A percentile compares a stretch with the other conserved stretches of the same genome.
Conservation (phyloP, 768 basidiomycete genomes). For the Auriculariales sp. region DNA sequence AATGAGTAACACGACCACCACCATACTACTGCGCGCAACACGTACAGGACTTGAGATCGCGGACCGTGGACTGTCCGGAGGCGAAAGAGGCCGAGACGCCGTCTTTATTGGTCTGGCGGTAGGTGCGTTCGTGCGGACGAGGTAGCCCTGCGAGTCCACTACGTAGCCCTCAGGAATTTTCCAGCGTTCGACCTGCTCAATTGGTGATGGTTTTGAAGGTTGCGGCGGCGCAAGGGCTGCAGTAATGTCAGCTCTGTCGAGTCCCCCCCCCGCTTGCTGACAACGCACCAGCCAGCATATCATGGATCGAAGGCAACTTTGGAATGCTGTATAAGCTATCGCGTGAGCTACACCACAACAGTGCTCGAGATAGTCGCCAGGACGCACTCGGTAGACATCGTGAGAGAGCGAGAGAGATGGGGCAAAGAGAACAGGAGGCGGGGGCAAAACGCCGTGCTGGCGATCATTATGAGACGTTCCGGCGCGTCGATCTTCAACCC, state of each 20-base stretch:
- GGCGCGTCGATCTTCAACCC: neutral
- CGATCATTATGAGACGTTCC: neutral
- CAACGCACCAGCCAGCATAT: constrained; percentile 5
- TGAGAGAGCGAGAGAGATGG: neutral
- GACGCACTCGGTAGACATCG: neutral
- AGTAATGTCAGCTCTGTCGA: no score
- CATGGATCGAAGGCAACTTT: constrained; percentile 4
- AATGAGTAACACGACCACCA: no score
- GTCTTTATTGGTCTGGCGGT: no score
- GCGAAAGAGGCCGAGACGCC: neutral
- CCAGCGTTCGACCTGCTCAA: no score
- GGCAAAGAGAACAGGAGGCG: neutral
- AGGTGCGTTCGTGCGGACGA: no score
- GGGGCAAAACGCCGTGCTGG: neutral
- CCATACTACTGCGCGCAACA: no score
- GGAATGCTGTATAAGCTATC: constrained; percentile 2
- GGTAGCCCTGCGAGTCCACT: no score
- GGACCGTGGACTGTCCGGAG: neutral
- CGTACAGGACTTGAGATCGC: neutral
- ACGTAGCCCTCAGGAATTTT: no score
- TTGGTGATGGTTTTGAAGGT: no score
- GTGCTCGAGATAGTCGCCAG: neutral
- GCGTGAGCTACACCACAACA: neutral
- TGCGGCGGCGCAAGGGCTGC: no score
- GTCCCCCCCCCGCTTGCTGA: no score